Evolutionary conservation across 345 rosid genomes (phyloP), one percentile per base, ranked within the genome.

Genomic region (Eucalyptus leucophloia): DNA sequence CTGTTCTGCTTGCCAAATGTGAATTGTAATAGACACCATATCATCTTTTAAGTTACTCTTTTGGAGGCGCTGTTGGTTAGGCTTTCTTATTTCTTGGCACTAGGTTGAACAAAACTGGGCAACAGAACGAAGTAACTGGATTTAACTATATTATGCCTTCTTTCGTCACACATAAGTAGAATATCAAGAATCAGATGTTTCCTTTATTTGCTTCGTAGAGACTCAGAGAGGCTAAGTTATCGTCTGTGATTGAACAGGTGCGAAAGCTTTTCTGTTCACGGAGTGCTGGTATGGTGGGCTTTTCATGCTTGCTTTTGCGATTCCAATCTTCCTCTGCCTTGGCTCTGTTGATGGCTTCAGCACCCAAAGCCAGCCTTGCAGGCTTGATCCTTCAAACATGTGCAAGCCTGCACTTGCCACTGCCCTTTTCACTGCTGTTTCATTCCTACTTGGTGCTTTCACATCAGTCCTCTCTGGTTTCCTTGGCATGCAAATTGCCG

Each of bases 401-500:
- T 88, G 89, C 89, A 88, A 88, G 80, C 89, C 89, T 40, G 69
- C 42, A 54, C 44, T 88, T 18, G 87, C 89, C 37, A 88, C 89
- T 32, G 89, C 89, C 67, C 37, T 82, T 81, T 88, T 88, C 87
- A 88, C 80, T 81, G 58, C 89, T 53, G 87, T 58, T 32, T 88
- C 89, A 8, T 88, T 88, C 42, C 44, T 82, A 56, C 93, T 91
- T 28, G 94, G 94, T 90, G 93, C 94, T 86, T 14, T 91, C 90
- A 91, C 93, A 28, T 93, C 94, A 34, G 90, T 93, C 49, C 50
- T 91, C 60, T 93, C 91, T 40, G 91, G 93, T 37, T 93, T 93
- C 86, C 91, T 93, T 26, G 93, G 93, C 85, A 91, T 91, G 94
- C 91, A 91, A 89, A 93, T 93, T 90, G 92, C 94, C 53, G 91